These are phyloP conservation scores for Magnaporthiopsis incrustans DNA, from an alignment of 2,329 filamentous ascomycete genomes.

Conservation along the genomic window DNA sequence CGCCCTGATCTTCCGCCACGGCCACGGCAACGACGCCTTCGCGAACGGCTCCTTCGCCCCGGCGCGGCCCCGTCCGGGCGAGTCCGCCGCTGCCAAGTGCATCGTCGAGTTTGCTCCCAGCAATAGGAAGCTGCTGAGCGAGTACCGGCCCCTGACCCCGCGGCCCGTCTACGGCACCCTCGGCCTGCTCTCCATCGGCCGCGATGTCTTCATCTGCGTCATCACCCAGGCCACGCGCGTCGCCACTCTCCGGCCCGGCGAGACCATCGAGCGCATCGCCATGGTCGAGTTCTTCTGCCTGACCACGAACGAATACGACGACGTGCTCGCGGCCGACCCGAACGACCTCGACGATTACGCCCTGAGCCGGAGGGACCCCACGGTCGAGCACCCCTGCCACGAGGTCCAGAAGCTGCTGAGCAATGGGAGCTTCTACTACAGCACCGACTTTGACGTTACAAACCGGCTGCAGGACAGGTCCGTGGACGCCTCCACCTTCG, in stretches of 20 bases:
- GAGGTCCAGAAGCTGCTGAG: slow-evolving; percentile 86
- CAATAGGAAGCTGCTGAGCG: slow-evolving; percentile 57
- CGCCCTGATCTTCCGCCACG: slow-evolving; percentile 75
- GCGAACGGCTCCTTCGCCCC: slow-evolving; percentile 52
- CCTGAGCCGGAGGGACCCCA: slow-evolving; percentile 58
- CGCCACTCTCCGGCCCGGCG: slow-evolving; percentile 75
- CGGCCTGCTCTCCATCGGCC: slow-evolving; percentile 74
- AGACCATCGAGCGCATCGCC: slow-evolving; percentile 81
- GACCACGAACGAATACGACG: slow-evolving; percentile 78
- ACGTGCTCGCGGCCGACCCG: slow-evolving; percentile 52
- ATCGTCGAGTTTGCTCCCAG: slow-evolving; percentile 78
- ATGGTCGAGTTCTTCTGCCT: slow-evolving; percentile 90
- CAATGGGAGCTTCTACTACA: slow-evolving; percentile 96
- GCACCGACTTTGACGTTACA: slow-evolving; percentile 94
- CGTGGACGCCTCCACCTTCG: slow-evolving; percentile 69
- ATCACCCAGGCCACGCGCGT: slow-evolving; percentile 73
- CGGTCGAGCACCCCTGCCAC: slow-evolving; percentile 79
- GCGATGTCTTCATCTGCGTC: slow-evolving; percentile 85
- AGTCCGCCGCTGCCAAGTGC: slow-evolving; percentile 52
- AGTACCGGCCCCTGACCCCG: slow-evolving; percentile 68
- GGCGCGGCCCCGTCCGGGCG: slow-evolving; percentile 34
- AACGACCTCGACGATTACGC: slow-evolving; percentile 47
- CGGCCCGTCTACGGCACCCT: slow-evolving; percentile 77
- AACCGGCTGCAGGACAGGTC: slow-evolving; percentile 87
- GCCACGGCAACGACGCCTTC: slow-evolving; percentile 46